Conservation (phyloP, 768 basidiomycete species). For the Sporobolomyces pararoseus region DNA sequence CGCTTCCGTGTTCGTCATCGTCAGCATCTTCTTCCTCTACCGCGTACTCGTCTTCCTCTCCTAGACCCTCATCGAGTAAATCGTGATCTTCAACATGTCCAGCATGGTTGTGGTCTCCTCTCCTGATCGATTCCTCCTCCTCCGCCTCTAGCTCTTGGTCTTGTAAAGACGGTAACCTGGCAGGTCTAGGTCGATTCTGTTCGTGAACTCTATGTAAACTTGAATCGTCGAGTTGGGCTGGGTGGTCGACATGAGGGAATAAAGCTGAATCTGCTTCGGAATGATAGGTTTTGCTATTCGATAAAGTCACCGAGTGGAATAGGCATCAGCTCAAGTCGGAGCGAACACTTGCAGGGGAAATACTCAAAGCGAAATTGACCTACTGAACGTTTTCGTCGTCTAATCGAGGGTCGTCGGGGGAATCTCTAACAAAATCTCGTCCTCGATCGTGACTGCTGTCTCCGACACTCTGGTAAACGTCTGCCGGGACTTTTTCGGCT, state of each 20-base stretch:
- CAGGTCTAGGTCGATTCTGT: slow-evolving; percentile 5
- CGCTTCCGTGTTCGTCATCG: not conserved
- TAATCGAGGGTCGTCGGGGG: not conserved
- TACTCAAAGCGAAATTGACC: not conserved
- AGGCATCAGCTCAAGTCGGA: not conserved
- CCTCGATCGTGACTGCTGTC: not conserved
- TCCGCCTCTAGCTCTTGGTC: not conserved
- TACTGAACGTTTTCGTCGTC: slow-evolving; percentile 19
- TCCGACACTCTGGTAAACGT: slow-evolving; percentile 20
- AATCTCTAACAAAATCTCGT: slow-evolving; percentile 3
- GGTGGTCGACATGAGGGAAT: slow-evolving; percentile 3
- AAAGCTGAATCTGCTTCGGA: slow-evolving; percentile 7
- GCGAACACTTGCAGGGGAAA: not conserved
- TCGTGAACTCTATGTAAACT: not conserved
- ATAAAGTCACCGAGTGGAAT: not conserved
- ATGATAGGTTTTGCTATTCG: not conserved
- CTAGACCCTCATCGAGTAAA: not conserved
- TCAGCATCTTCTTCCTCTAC: not conserved
- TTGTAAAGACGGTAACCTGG: slow-evolving; percentile 1
- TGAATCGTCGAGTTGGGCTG: not conserved
- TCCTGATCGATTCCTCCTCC: not conserved
- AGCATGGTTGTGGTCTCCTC: too few species aligned
- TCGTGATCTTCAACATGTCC: too few species aligned
- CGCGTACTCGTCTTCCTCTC: slow-evolving; percentile 3
- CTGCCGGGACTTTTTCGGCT: not conserved